Evolutionary conservation across 2,329 filamentous ascomycete genomes (phyloP).

Genomic region (Diplodia intermedia): DNA sequence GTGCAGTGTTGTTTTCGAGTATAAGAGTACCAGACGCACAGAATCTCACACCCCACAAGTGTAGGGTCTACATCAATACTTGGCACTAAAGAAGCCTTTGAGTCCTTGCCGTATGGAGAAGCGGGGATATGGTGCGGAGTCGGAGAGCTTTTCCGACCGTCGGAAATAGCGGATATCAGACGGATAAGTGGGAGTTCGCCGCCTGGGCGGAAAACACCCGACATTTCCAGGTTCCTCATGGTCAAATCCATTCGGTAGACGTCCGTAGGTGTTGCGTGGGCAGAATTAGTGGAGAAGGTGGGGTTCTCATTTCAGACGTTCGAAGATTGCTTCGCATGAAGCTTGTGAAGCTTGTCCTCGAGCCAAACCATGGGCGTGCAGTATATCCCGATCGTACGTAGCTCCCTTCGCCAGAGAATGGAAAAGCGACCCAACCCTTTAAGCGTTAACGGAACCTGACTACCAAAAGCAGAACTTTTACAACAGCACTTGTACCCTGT

Average conservation of each 20-base stretch:
- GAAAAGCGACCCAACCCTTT: too few relatives aligned
- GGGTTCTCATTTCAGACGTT: too few relatives aligned
- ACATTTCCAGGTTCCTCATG: background rate
- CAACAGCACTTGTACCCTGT: too few relatives aligned
- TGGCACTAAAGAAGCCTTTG: slow-evolving; percentile 21
- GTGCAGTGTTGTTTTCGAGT: background rate
- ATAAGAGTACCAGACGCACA: background rate
- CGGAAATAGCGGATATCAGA: slow-evolving; percentile 2
- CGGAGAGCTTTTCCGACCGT: slow-evolving; percentile 17
- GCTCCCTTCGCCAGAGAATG: too few relatives aligned
- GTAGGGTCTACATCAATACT: background rate
- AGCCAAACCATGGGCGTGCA: too few relatives aligned
- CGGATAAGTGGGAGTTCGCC: slow-evolving; percentile 2
- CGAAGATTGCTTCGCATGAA: too few relatives aligned
- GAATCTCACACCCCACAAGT: background rate
- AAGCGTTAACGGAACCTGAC: too few relatives aligned
- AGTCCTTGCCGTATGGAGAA: background rate
- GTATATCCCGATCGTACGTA: too few relatives aligned
- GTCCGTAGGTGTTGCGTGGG: too few relatives aligned
- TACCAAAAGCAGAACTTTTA: background rate
- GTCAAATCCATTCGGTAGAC: too few relatives aligned
- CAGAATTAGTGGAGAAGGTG: too few relatives aligned
- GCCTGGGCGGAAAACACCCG: background rate
- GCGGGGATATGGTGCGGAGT: slow-evolving; percentile 18
- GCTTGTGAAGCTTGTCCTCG: too few relatives aligned